Evolutionary conservation across 176 grass and related monocot species (phyloP), one percentile per base, ranked within the genome.

Genomic region (Carex scoparia): DNA sequence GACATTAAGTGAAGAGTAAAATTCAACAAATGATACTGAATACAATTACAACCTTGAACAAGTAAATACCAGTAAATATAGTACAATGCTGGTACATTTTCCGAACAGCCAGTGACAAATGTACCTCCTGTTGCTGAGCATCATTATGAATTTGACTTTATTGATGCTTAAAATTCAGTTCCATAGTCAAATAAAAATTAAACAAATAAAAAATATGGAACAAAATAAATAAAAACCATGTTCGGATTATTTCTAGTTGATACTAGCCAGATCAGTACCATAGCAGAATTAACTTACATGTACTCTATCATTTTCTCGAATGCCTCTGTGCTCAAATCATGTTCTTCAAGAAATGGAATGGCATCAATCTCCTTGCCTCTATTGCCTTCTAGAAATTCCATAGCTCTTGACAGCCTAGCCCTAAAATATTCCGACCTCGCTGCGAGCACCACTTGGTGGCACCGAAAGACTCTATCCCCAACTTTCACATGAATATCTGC

Each of bases 231-330:
- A 51, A 68, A 31, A 37, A 59, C 3, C 56, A 85, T 67, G 0
- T 11, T 78, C 16, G 3, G 1, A 46, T 32, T 56, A 48, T 3
- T 77, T 28, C 5, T 78, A 15, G 4, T 15, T 35, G 15, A 57
- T 78, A 78, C 2, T 78, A 18, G 13, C 51, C 30, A 56, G 28
- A 35, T 15, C 13, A 31, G 51, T 78, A 78, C 48, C 27, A 33
- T 32, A 51, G 11, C 11, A 57, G 23, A 57, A 58, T 53, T 28
- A 86, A 71, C 91, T 90, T 93, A 98, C 93, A 98, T 98, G 86
- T 98, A 98, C 81, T 98, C 95, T 64, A 98, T 88, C 89, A 95
- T 93, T 64, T 94, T 98, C 79, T 98, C 88, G 87, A 98, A 98
- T 73, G 95, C 88, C 84, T 98, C 89, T n/a, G 85, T 83, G 82